phyloP scores from a whole-genome alignment of 2,329 filamentous ascomycete genomes.

The Ascosphaera apis region DNA sequence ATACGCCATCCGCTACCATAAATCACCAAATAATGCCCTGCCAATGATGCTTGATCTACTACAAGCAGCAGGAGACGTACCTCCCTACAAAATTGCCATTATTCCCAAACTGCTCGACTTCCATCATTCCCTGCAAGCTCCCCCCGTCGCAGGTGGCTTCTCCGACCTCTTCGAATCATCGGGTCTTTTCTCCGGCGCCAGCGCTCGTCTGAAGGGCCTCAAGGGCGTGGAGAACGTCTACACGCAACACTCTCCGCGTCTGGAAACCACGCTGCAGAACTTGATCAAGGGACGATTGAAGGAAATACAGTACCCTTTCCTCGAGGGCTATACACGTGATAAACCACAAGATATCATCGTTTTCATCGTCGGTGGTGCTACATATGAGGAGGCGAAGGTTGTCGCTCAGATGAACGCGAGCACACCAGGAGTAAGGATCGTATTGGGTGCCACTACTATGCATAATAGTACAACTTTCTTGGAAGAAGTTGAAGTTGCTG shows the following conservation, averaged over 20 bases:
- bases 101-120: slow-evolving; percentile 68
- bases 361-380: slow-evolving; percentile 81
- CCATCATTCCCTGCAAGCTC: slow-evolving; percentile 63
- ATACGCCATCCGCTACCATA: slow-evolving; percentile 85
- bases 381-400: slow-evolving; percentile 93
- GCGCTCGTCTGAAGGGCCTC: slow-evolving; percentile 74
- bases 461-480: slow-evolving; percentile 77
- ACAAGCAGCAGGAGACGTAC: slow-evolving; percentile 58
- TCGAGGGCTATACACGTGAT: slow-evolving; percentile 74
- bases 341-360: slow-evolving; percentile 93
- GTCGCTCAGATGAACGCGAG: slow-evolving; percentile 86
- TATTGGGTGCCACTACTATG: slow-evolving; percentile 68
- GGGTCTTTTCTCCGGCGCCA: slow-evolving; percentile 73
- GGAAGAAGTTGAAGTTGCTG: slow-evolving; percentile 77
- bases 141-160: slow-evolving; percentile 53
- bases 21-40: slow-evolving; percentile 45
- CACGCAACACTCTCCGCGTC: slow-evolving; percentile 77
- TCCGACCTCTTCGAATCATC: slow-evolving; percentile 79
- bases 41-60: slow-evolving; percentile 73
- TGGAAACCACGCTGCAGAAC: slow-evolving; percentile 75
- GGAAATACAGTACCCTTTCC: slow-evolving; percentile 76
- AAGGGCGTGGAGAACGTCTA: slow-evolving; percentile 98
- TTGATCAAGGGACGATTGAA: slow-evolving; percentile 76
- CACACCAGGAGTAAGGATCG: slow-evolving; percentile 67
- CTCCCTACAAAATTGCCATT: slow-evolving; percentile 50